A percentile compares a stretch with the other conserved stretches of the same genome.
These are phyloP conservation scores for Calonectria pteridis DNA, from an alignment of 2,329 filamentous ascomycete genomes.

Conservation along the genomic window DNA sequence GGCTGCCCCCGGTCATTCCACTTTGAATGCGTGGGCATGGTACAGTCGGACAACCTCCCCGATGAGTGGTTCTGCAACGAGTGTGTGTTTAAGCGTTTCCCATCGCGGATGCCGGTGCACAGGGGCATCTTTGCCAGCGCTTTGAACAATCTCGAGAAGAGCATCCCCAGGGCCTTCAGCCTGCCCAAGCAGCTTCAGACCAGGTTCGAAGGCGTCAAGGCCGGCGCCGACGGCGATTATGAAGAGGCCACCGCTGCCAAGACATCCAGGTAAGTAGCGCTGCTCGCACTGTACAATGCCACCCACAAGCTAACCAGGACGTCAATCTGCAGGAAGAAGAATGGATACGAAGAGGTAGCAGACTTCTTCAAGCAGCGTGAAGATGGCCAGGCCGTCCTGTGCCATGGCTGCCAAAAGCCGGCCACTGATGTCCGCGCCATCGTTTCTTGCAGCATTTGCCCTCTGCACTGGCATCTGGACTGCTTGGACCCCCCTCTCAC, in stretches of 20 bases:
- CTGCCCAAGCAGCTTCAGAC: conserved; percentile 79
- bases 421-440: conserved; percentile 75
- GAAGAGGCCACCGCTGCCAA: conserved; percentile 74
- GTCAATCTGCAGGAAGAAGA: conserved; percentile 59
- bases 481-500: conserved; percentile 89
- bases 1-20: conserved; percentile 92
- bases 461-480: conserved; percentile 89
- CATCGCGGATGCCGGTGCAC: conserved; percentile 59
- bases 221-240: conserved; percentile 83
- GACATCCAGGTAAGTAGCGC: conserved; percentile 71
- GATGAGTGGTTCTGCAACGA: conserved; percentile 89
- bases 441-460: conserved; percentile 87
- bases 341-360: conserved; percentile 70
- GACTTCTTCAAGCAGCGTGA: conserved; percentile 79
- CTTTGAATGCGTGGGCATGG: conserved; percentile 88
- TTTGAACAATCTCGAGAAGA: conserved; percentile 73
- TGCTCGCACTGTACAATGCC: background rate
- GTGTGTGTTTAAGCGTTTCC: conserved; percentile 68
- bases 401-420: conserved; percentile 79
- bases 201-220: conserved; percentile 83
- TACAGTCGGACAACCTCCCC: conserved; percentile 74
- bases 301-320: background rate
- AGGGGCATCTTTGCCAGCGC: conserved; percentile 72
- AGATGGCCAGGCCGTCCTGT: conserved; percentile 82
- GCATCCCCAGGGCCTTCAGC: conserved; percentile 78